phyloP scores from a whole-genome alignment of 2,329 filamentous ascomycete species.

The Neocucurbitaria cava region DNA sequence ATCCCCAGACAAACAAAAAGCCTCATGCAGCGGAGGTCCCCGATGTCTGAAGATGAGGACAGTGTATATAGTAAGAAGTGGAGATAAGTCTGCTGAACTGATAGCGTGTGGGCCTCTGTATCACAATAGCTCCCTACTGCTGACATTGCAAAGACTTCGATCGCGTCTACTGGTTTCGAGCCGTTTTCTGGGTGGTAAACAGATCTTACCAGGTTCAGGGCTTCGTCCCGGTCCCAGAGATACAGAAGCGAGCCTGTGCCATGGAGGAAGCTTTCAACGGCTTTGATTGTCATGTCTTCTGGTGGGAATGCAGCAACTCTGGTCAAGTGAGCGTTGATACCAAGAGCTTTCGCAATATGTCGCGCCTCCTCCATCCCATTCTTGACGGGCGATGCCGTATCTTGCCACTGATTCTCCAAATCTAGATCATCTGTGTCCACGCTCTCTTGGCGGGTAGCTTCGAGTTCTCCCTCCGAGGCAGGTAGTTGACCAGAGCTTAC shows the following conservation, averaged over 20 bases:
- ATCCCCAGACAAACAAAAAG: constrained; percentile 12
- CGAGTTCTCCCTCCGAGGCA: neutral
- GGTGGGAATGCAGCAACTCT: constrained; percentile 5
- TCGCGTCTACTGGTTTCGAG: neutral
- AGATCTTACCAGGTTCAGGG: constrained; percentile 4
- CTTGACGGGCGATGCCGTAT: neutral
- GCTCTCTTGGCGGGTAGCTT: constrained; percentile 1
- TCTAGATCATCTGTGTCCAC: neutral
- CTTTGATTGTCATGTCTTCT: constrained; percentile 6
- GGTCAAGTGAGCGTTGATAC: constrained; percentile 3
- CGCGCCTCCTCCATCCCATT: constrained; percentile 4
- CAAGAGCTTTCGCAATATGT: constrained; percentile 4
- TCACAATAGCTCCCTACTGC: constrained; percentile 15
- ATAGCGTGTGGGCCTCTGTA: neutral
- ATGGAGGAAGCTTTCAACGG: constrained; percentile 9
- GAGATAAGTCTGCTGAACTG: constrained; percentile 2
- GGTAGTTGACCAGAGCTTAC: neutral
- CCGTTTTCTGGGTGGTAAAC: constrained; percentile 8
- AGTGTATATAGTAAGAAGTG: constrained; percentile 6
- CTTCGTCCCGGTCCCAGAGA: constrained; percentile 8
- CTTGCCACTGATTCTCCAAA: neutral
- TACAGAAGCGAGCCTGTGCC: constrained; percentile 13
- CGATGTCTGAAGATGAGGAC: neutral
- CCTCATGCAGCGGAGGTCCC: constrained; percentile 5
- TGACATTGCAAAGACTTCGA: constrained; percentile 16